Evolutionary conservation across 345 rosid genomes (phyloP).

Genomic region (Clarkia xantiana): DNA sequence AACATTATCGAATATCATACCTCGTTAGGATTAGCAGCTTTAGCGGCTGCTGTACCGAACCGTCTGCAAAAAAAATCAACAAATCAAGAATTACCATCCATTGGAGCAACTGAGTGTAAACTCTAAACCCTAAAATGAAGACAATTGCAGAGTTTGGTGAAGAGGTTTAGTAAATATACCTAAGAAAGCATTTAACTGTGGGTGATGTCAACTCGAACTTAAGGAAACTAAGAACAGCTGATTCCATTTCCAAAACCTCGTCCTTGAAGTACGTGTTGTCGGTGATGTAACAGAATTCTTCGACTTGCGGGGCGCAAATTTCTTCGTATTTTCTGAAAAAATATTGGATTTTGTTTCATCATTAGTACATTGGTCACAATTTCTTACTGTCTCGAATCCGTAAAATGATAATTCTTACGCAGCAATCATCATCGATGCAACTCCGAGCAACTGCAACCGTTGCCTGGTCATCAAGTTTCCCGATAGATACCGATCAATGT

Average conservation of each 20-base stretch:
- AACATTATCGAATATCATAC: too few relatives aligned
- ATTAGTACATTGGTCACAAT: neutral
- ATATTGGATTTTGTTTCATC: neutral
- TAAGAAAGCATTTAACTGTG: slow-evolving; percentile 75
- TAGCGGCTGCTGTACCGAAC: too few relatives aligned
- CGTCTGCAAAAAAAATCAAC: too few relatives aligned
- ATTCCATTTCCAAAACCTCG: slow-evolving; percentile 89
- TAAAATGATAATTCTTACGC: slow-evolving; percentile 29
- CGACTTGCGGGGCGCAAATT: slow-evolving; percentile 78
- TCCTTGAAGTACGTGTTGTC: slow-evolving; percentile 79
- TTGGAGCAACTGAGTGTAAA: too few relatives aligned
- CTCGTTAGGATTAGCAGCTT: too few relatives aligned
- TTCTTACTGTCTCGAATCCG: too few relatives aligned
- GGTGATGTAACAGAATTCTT: slow-evolving; percentile 85
- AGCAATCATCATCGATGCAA: slow-evolving; percentile 91
- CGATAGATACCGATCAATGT: slow-evolving; percentile 80
- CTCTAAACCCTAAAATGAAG: too few relatives aligned
- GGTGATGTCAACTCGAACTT: slow-evolving; percentile 90
- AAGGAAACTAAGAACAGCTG: slow-evolving; percentile 61
- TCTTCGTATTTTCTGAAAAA: slow-evolving; percentile 77
- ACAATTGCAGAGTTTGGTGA: too few relatives aligned
- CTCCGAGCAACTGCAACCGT: slow-evolving; percentile 76
- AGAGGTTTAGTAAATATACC: slow-evolving; percentile 19
- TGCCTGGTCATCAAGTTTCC: slow-evolving; percentile 71
- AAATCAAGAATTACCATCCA: too few relatives aligned